Evolutionary conservation across 2,329 filamentous ascomycete species (phyloP), one percentile per base, ranked within the genome.

Genomic region (Diaporthe humulicola): DNA sequence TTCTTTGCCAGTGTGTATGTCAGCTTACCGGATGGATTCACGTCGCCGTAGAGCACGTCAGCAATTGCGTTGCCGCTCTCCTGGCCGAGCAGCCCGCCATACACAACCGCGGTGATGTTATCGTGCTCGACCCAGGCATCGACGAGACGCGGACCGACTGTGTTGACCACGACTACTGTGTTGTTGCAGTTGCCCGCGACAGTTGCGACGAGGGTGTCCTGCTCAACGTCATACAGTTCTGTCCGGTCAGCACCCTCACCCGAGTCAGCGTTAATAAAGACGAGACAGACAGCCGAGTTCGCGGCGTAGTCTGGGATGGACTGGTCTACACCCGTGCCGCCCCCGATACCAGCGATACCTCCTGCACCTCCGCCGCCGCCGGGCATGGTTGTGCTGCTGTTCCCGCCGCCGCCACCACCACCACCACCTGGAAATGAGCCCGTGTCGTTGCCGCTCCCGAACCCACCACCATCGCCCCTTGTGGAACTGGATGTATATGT

Each of bases 91-190:
- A 92, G 83, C 78, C 89, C 88, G 48, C 89, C 90, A 81, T 87
- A 91, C 5, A 93, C 79, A 45, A 93, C 88, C 22, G 90, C 91
- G 8, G 89, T 91, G 36, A 93, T 86, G 79, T 92, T 92, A 9
- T 86, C 84, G 79, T 90, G 86, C n/a, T 89, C 82, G 74, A 88
- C 87, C 83, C 87, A 92, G 1, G 89, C 84, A 73, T 89, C 86
- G 40, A 93, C 82, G 12, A 92, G 83, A 38, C 93, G 88, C 3
- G 91, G 86, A 3, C 91, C 91, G 25, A 90, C 88, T 14, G 89
- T 90, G 83, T 94, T 92, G 74, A 93, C 87, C 74, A 93, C 87
- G 38, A 94, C 89, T 54, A 94, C 86, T 15, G 91, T 93, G 84
- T 94, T 94, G 84, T 92, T 92, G 84, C 89, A 92, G 73, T 88